A percentile compares a stretch with the other conserved stretches of the same genome.
Conservation (phyloP, 2,329 filamentous ascomycete genomes). For the Pestalotiopsis sp. region DNA sequence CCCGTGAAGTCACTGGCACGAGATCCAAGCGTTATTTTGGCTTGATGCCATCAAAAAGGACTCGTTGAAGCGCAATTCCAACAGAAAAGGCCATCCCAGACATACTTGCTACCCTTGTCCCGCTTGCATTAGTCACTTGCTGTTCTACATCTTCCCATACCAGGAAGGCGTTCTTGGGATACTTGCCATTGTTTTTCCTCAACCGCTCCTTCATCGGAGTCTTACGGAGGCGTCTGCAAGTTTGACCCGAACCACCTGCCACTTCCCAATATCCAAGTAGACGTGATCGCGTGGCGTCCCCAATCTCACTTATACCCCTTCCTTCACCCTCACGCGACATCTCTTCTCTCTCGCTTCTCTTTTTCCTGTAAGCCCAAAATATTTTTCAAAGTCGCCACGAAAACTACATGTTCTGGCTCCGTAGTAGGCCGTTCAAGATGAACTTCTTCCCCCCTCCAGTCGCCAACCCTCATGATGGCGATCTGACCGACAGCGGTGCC, state of each 20-base stretch:
- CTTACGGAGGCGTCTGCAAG: neutral
- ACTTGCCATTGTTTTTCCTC: neutral
- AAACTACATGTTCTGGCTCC: neutral
- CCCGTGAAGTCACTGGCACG: neutral
- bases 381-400: neutral
- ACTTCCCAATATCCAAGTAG: neutral
- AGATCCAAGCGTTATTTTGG: neutral
- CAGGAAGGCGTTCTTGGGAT: neutral
- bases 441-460: slow-evolving; percentile 22
- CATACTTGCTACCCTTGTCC: neutral
- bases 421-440: slow-evolving; percentile 17
- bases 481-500: slow-evolving; percentile 25
- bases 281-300: neutral
- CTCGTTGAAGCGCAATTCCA: neutral
- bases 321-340: neutral
- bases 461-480: slow-evolving; percentile 32
- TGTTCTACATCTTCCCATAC: neutral
- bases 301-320: neutral
- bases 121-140: neutral
- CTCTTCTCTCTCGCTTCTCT: neutral
- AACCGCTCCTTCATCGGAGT: neutral
- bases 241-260: neutral
- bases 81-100: neutral
- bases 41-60: neutral
- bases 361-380: neutral